These are phyloP conservation scores for Xylaria sp. DNA, from an alignment of 2,329 filamentous ascomycete genomes.

Conservation along the genomic window DNA sequence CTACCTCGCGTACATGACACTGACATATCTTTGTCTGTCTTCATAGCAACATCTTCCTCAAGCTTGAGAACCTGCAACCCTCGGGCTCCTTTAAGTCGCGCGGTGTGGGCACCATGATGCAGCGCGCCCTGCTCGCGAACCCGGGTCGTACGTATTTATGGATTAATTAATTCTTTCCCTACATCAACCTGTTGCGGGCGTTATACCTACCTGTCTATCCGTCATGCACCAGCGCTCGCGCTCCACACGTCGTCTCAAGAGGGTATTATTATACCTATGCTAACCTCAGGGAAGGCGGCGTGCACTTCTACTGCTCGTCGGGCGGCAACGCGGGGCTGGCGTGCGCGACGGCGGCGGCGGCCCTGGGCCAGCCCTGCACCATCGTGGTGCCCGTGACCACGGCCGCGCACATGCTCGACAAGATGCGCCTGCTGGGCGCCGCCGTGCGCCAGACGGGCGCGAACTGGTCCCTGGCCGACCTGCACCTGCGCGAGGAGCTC, in stretches of 20 bases:
- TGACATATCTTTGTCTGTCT: constrained; percentile 4
- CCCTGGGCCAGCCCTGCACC: constrained; percentile 67
- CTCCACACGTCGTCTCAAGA: no score
- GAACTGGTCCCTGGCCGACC: constrained; percentile 71
- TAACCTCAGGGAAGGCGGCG: constrained; percentile 36
- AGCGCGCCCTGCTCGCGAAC: constrained; percentile 40
- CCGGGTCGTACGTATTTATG: no score
- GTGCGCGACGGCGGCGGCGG: constrained; percentile 71
- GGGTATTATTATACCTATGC: no score
- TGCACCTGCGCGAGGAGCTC: constrained; percentile 62
- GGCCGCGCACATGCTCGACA: constrained; percentile 69
- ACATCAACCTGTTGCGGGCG: no score
- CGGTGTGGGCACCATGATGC: constrained; percentile 73
- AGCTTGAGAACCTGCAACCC: constrained; percentile 83
- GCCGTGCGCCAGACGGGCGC: constrained; percentile 70
- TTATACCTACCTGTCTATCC: no score
- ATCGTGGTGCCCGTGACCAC: constrained; percentile 73
- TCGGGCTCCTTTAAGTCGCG: constrained; percentile 85
- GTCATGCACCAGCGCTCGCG: no score
- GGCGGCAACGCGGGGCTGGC: constrained; percentile 87
- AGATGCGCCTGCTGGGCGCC: constrained; percentile 69
- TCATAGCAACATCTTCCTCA: constrained; percentile 76
- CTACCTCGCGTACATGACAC: not conserved
- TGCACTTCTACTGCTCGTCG: constrained; percentile 78
- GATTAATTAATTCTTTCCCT: no score